Base-by-base conservation (phyloP, 495 filamentous ascomycete genomes). In the Hyaloscypha bicolor region DNA sequence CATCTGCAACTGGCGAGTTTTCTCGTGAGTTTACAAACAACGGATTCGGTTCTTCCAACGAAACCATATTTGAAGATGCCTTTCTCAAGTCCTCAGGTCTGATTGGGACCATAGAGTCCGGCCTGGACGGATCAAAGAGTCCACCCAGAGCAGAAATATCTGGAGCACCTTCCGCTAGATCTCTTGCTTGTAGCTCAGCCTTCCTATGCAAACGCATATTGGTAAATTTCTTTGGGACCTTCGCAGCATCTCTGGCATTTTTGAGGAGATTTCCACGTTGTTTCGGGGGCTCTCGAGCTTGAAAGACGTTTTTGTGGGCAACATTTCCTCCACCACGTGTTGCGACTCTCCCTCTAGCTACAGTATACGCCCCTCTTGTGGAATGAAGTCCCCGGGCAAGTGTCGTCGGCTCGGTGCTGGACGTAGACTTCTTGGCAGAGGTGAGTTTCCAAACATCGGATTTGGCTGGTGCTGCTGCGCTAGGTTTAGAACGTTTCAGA, bases 91-190 rank as follows among this genome's bases (percentile, higher is more conserved):
- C 45, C n/a, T 53, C 60, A 12, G 63, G 60, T 19, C 51, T 68
- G 4, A 73, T 35, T 16, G 42, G 42, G 16, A 55, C 25, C 9
- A 71, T 25, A 12, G 56, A 48, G 4, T 63, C 60, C 22, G 60
- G 55, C 25, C 66, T 61, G 25, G 63, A 53, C 12, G 71, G 71
- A 33, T 67, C 42, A 29, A 63, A 71, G 12, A 71, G 55, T 31
- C 66, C 69, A 58, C 72, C 72, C 9, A 68, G 3, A 62, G 56
- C 65, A 6, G 11, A 21, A 35, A 72, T 16, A 62, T 74, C 67
- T 14, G 72, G 72, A n/a, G 67, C 66, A 21, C 33, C 33, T 32
- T 74, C 72, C 31, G 67, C 67, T 19, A 62, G 33, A 2, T 48
- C 64, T 66, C 69, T 42, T 55, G 32, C 64, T 21, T 66, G 63